Percentiles rank a stretch among this genome's conserved stretches.
Evolutionary conservation across 441 rosid species (phyloP).

Genomic region (Macaranga tanarius): DNA sequence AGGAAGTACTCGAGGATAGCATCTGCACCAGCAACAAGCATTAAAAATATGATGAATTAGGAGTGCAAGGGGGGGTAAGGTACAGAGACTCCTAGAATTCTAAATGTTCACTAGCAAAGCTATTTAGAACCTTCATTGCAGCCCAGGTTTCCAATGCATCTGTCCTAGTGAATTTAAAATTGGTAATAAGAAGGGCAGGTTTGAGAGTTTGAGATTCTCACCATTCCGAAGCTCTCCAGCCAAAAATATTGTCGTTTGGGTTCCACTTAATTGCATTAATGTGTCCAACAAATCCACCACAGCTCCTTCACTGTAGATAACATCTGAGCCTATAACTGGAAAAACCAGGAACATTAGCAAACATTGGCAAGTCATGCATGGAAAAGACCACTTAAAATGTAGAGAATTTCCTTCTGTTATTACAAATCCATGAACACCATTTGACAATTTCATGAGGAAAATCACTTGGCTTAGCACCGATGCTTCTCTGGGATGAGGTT

Average conservation of each 20-base stretch:
- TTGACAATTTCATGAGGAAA: neutral
- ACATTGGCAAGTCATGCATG: neutral
- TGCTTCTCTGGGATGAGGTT: neutral
- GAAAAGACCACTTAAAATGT: neutral
- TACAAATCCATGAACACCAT: neutral
- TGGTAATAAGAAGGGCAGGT: neutral
- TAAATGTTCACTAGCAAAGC: neutral
- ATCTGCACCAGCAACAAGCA: conserved; percentile 39
- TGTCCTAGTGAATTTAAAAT: conserved; percentile 18
- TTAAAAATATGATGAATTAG: neutral
- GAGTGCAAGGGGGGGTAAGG: neutral
- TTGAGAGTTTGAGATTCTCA: conserved; percentile 22
- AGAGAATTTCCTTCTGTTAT: neutral
- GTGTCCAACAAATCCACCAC: conserved; percentile 74
- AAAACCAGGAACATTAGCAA: neutral
- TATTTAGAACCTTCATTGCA: conserved; percentile 32
- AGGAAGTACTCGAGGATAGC: conserved; percentile 78
- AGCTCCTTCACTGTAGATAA: conserved; percentile 78
- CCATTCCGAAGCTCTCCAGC: conserved; percentile 88
- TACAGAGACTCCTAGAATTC: neutral
- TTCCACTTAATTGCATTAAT: conserved; percentile 54
- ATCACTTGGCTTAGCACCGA: neutral
- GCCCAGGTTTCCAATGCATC: conserved; percentile 62
- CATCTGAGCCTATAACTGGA: conserved; percentile 24
- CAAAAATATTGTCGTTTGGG: conserved; percentile 67